These are phyloP conservation scores for Capronia coronata DNA, from an alignment of 2,329 filamentous ascomycete species.

Conservation along the genomic window DNA sequence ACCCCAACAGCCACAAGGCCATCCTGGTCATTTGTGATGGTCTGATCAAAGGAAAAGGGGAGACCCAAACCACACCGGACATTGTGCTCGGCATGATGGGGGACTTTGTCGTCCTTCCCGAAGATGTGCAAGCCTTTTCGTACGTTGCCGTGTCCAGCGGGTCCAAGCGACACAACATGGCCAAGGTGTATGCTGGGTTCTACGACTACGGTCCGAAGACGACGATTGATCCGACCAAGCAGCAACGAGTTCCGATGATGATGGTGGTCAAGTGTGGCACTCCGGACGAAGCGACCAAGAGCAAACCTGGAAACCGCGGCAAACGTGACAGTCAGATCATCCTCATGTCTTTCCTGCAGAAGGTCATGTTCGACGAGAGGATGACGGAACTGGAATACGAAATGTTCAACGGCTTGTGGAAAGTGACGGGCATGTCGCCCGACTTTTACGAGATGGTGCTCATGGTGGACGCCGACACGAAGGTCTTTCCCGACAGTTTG, in stretches of 20 bases:
- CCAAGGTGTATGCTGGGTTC: slow-evolving; percentile 95
- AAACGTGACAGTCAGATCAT: slow-evolving; percentile 99
- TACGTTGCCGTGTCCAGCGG: slow-evolving; percentile 95
- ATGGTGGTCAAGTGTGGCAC: slow-evolving; percentile 93
- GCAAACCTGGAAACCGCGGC: slow-evolving; percentile 93
- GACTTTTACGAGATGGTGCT: slow-evolving; percentile 97
- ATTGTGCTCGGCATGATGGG: slow-evolving; percentile 90
- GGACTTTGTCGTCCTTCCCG: slow-evolving; percentile 70
- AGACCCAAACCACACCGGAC: slow-evolving; percentile 79
- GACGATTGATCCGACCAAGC: slow-evolving; percentile 71
- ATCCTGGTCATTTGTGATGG: slow-evolving; percentile 96
- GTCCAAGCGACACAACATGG: slow-evolving; percentile 98
- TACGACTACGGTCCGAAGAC: slow-evolving; percentile 89
- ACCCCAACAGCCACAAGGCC: slow-evolving; percentile 97
- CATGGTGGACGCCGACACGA: slow-evolving; percentile 99
- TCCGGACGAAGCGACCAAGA: slow-evolving; percentile 69
- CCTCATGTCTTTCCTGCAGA: slow-evolving; percentile 97
- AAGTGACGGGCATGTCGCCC: slow-evolving; percentile 94
- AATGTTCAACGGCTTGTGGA: slow-evolving; percentile 99
- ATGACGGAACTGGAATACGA: slow-evolving; percentile 99
- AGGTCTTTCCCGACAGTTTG: slow-evolving; percentile 95
- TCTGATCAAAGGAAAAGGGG: slow-evolving; percentile 92
- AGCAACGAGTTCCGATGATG: slow-evolving; percentile 97
- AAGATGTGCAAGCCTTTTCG: slow-evolving; percentile 83
- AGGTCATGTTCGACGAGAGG: slow-evolving; percentile 99